Conservation (phyloP, 2,329 filamentous ascomycete genomes). For the Pseudogymnoascus verrucosus region DNA sequence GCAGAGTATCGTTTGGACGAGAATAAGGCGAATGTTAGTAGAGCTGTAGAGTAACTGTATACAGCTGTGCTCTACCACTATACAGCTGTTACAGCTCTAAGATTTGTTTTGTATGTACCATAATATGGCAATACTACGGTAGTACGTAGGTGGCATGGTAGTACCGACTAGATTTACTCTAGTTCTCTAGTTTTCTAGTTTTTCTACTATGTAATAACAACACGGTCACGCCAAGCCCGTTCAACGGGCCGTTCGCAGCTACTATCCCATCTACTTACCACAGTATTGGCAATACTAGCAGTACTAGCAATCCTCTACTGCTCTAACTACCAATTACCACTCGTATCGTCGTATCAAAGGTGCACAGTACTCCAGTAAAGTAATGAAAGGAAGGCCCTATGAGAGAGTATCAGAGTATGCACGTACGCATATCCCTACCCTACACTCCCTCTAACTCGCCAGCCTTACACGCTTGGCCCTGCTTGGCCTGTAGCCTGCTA, state of each 20-base stretch:
- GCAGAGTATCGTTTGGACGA: neutral
- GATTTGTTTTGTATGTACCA: no score
- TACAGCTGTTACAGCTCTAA: no score
- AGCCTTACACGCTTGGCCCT: neutral
- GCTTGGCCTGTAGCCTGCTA: neutral
- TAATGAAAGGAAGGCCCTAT: neutral
- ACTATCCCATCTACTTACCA: neutral
- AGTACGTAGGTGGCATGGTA: no score
- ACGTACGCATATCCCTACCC: neutral
- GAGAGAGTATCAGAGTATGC: neutral
- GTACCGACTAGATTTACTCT: no score
- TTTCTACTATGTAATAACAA: neutral
- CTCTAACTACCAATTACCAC: no score
- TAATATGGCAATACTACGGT: no score
- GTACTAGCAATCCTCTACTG: no score
- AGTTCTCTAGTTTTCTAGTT: no score
- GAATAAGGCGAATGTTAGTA: neutral
- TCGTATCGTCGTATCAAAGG: neutral
- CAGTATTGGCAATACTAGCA: no score
- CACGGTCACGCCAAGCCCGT: neutral
- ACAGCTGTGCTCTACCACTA: neutral
- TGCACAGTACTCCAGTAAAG: no score
- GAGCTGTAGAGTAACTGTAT: neutral
- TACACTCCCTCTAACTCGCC: neutral
- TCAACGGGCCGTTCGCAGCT: neutral